These are phyloP conservation scores for Pleurostoma richardsiae DNA, from an alignment of 2,329 filamentous ascomycete species.

Conservation along the genomic window DNA sequence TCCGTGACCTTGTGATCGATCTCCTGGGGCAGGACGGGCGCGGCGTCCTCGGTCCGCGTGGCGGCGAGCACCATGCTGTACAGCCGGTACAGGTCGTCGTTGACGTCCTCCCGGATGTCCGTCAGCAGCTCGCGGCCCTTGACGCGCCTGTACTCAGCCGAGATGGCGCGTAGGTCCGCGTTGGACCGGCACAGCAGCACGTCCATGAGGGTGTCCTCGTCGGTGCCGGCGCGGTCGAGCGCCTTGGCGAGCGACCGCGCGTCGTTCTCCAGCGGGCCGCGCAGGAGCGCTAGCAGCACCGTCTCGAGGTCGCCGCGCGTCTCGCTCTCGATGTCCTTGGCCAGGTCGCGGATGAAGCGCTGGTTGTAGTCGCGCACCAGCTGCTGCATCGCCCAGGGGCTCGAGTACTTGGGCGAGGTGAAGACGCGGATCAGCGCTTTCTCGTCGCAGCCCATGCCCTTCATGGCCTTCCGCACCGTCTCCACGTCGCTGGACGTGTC, in stretches of 20 bases:
- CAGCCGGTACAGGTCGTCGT: conserved; percentile 78
- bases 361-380: conserved; percentile 59
- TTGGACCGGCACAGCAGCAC: conserved; percentile 74
- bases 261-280: conserved; percentile 77
- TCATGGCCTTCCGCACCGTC: conserved; percentile 77
- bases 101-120: conserved; percentile 73
- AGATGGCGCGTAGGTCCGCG: conserved; percentile 78
- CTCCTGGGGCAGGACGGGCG: conserved; percentile 67
- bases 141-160: conserved; percentile 66
- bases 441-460: conserved; percentile 85
- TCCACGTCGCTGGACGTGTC: conserved; percentile 67
- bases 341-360: conserved; percentile 70
- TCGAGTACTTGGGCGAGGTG: conserved; percentile 29
- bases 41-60: conserved; percentile 70
- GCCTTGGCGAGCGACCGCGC: conserved; percentile 65
- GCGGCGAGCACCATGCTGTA: conserved; percentile 79
- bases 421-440: conserved; percentile 67
- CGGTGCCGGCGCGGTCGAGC: conserved; percentile 71
- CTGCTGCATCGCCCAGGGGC: conserved; percentile 25
- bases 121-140: conserved; percentile 67
- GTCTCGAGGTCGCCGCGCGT: conserved; percentile 69
- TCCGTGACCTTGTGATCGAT: conserved; percentile 72
- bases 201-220: conserved; percentile 72
- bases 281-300: conserved; percentile 68
- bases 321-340: conserved; percentile 73